phyloP scores from a whole-genome alignment of 805 yeast genomes.

The Saturnispora bothae region DNA sequence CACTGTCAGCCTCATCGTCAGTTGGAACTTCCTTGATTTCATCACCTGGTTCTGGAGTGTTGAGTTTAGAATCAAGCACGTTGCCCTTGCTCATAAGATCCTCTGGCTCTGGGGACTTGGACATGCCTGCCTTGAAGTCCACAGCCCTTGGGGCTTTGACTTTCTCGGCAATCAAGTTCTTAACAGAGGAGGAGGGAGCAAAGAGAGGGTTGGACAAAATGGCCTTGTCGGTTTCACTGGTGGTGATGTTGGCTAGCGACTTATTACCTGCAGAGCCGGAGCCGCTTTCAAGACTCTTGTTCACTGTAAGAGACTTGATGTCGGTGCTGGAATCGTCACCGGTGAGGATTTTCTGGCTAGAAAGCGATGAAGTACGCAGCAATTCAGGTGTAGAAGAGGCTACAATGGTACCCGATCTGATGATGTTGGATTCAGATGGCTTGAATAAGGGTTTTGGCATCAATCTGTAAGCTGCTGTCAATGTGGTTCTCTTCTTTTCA shows the following conservation, averaged over 20 bases:
- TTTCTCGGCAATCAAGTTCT: constrained; percentile 44
- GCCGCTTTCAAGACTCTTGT: constrained; percentile 12
- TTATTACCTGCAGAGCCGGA: constrained; percentile 17
- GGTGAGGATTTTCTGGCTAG: constrained; percentile 1
- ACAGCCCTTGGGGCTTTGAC: constrained; percentile 23
- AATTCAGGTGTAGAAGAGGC: constrained; percentile 15
- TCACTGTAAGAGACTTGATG: constrained; percentile 1
- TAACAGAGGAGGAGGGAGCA: constrained; percentile 47
- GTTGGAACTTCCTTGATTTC: constrained; percentile 3
- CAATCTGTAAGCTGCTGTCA: constrained; percentile 49
- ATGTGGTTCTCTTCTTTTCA: constrained; percentile 49
- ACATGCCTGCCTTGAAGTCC: constrained; percentile 21
- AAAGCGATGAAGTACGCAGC: constrained; percentile 3
- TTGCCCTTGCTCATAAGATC: too few relatives aligned
- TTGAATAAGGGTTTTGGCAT: constrained; percentile 53
- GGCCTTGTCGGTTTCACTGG: constrained; percentile 47
- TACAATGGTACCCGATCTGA: constrained; percentile 19
- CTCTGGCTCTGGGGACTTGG: neutral
- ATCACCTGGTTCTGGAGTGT: neutral
- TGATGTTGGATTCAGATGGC: constrained; percentile 16
- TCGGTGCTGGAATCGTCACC: constrained; percentile 4
- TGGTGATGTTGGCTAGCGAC: constrained; percentile 13
- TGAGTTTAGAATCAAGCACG: neutral
- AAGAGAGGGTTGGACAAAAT: constrained; percentile 64
- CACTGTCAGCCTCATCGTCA: neutral